Evolutionary conservation across 768 basidiomycete genomes (phyloP).

Genomic region (Boletus speciosus): DNA sequence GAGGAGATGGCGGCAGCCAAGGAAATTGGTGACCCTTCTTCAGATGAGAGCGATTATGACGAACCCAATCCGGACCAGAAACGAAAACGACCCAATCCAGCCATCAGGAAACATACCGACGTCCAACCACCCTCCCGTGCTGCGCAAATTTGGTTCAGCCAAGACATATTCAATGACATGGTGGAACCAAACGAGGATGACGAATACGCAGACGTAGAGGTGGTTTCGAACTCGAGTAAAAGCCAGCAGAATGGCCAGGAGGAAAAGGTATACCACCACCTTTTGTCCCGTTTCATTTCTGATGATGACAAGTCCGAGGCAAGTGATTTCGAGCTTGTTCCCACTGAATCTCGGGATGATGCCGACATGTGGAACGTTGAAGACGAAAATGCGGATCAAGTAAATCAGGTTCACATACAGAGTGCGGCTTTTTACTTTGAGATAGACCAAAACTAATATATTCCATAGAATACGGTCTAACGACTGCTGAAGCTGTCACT

Average conservation of each 20-base stretch:
- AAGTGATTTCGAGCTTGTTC: slow-evolving; percentile 72
- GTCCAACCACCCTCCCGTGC: slow-evolving; percentile 47
- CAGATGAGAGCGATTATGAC: slow-evolving; percentile 49
- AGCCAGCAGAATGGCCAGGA: slow-evolving; percentile 30
- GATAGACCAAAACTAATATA: slow-evolving; percentile 1
- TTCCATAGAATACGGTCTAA: slow-evolving; percentile 67
- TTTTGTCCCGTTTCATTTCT: slow-evolving; percentile 3
- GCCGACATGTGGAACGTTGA: slow-evolving; percentile 78
- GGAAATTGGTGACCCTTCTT: slow-evolving; percentile 44
- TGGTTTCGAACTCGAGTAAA: slow-evolving; percentile 29
- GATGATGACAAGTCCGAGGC: slow-evolving; percentile 18
- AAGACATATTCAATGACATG: slow-evolving; percentile 73
- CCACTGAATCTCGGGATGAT: slow-evolving; percentile 55
- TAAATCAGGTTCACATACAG: slow-evolving; percentile 59
- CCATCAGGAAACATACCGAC: slow-evolving; percentile 35
- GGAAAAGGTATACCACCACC: slow-evolving; percentile 23
- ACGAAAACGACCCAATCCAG: slow-evolving; percentile 35
- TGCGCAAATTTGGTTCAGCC: slow-evolving; percentile 93
- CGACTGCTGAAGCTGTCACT: slow-evolving; percentile 86
- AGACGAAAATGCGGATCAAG: slow-evolving; percentile 69
- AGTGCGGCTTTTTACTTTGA: slow-evolving; percentile 44
- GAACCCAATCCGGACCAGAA: slow-evolving; percentile 36
- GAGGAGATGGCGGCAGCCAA: slow-evolving; percentile 60
- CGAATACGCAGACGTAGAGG: slow-evolving; percentile 23
- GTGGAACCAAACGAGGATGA: slow-evolving; percentile 35